Evolutionary conservation across 768 basidiomycete species (phyloP).

Genomic region (Auricularia auricula-judae): DNA sequence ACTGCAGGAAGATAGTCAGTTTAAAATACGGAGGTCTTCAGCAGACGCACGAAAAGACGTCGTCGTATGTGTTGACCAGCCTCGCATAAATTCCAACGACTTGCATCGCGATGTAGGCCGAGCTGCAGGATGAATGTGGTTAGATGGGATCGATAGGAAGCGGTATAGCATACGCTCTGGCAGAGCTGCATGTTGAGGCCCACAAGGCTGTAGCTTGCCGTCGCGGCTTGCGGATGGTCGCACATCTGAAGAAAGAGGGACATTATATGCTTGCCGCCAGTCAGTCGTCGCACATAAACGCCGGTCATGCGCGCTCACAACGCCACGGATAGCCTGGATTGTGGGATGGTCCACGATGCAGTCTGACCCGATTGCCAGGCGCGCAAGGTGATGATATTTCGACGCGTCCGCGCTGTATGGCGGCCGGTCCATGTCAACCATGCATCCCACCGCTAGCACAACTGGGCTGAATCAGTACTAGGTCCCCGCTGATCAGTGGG

Average conservation of each 20-base stretch:
- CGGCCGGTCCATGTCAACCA: not conserved
- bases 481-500: too few species aligned
- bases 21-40: too few species aligned
- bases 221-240: too few species aligned
- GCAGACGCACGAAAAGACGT: not conserved
- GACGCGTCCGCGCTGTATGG: not conserved
- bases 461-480: conserved; percentile 13
- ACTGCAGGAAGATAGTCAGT: not conserved
- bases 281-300: too few species aligned
- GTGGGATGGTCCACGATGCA: not conserved
- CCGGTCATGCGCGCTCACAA: too few species aligned
- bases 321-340: not conserved
- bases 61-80: not conserved
- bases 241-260: too few species aligned
- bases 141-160: too few species aligned
- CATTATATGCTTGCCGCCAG: too few species aligned
- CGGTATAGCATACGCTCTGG: too few species aligned
- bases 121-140: not conserved
- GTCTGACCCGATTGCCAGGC: not conserved
- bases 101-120: not conserved
- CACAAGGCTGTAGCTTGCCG: too few species aligned
- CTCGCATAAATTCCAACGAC: not conserved
- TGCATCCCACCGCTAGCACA: conserved; percentile 19
- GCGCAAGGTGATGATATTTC: not conserved
- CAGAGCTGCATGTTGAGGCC: too few species aligned